Base-by-base conservation (phyloP, 2,329 filamentous ascomycete genomes). In the Coniella vitis region DNA sequence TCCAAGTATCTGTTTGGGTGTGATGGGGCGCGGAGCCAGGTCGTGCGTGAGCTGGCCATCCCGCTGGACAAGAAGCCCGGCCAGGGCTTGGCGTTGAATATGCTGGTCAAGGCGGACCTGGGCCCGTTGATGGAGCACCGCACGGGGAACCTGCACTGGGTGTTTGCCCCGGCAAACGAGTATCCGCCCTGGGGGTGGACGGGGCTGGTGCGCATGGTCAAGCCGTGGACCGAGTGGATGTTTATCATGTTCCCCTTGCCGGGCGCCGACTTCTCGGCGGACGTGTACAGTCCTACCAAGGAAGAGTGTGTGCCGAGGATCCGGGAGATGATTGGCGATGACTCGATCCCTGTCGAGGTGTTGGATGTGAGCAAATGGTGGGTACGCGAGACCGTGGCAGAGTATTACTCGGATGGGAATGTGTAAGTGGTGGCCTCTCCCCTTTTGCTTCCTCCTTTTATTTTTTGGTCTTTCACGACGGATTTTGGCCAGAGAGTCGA, bases 151-250 rank as follows among this genome's bases (percentile, higher is more conserved):
- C 65, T 84, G 16, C 79, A 84, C 58, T 82, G 77, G 73, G 65
- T 80, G 1, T 66, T 83, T 58, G 70, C 74, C 53, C 78, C 80
- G 0, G 73, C 78, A 49, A 61, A 60, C 2, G 71, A 78, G 46
- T 64, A 73, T 46, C 73, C 74, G 0, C 65, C 65, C 0, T 81
- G 75, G 62, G 76, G 68, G 0, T 78, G 73, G 71, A 64, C 65
- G 29, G 63, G 60, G 3, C 62, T 79, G 54, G 66, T 73, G 2
- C 67, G 81, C 20, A 83, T 84, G 78, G 78, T 84, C 4, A 79
- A 75, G 63, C 73, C 79, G 0, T 84, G 79, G 79, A 59, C 75
- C 54, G 75, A 84, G 64, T 84, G 79, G 78, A 69, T 79, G 65
- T 76, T 77, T 38, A 76, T 78, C 48, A 60, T 80, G 14, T 64